phyloP scores from a whole-genome alignment of 169 alveolate genomes.

The Plasmodium knowlesi region DNA sequence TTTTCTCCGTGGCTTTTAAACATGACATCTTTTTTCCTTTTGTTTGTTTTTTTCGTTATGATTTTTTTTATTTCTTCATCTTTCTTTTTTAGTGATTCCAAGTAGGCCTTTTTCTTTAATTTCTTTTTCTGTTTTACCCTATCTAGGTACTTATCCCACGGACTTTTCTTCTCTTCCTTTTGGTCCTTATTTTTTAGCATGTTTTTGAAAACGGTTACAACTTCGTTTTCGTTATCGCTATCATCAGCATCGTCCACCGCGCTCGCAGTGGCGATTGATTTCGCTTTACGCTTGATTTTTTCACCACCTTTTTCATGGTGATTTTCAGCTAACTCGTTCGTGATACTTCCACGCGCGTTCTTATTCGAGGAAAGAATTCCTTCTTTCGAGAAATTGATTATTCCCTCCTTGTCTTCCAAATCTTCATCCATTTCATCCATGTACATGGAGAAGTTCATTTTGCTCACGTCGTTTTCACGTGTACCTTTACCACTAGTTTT shows the following conservation, averaged over 20 bases:
- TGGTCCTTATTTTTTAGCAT: slow-evolving; percentile 43
- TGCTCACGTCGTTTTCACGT: background rate
- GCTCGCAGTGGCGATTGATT: background rate
- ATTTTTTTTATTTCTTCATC: slow-evolving; percentile 75
- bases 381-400: background rate
- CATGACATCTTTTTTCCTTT: slow-evolving; percentile 51
- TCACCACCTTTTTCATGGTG: background rate
- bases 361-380: background rate
- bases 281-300: slow-evolving; percentile 12
- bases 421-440: background rate
- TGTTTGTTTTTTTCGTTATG: slow-evolving; percentile 60
- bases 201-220: slow-evolving; percentile 49
- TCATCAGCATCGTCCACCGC: background rate
- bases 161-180: slow-evolving; percentile 54
- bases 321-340: background rate
- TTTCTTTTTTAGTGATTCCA: slow-evolving; percentile 53
- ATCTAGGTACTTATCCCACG: slow-evolving; percentile 67
- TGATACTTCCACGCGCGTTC: background rate
- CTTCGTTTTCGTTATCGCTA: slow-evolving; percentile 66
- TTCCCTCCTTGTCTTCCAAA: background rate
- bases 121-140: slow-evolving; percentile 47
- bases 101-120: slow-evolving; percentile 64
- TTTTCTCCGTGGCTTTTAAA: slow-evolving; percentile 30
- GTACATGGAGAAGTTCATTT: background rate
- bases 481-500: background rate